Conservation (phyloP, 2,329 filamentous ascomycete genomes). For the Phaeomoniella chlamydospora region DNA sequence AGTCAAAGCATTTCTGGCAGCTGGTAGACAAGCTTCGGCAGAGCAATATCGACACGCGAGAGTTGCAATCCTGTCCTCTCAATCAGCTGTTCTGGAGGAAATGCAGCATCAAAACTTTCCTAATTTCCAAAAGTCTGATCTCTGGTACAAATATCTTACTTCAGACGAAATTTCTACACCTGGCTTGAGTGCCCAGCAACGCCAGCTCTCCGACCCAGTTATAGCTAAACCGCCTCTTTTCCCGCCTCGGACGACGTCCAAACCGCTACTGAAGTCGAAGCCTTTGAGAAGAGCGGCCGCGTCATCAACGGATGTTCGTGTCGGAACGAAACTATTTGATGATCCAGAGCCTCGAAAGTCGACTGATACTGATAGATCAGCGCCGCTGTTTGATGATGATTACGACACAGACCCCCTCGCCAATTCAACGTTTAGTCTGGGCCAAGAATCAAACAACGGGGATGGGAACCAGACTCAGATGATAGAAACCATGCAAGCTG, state of each 20-base stretch:
- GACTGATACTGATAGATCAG: slow-evolving; percentile 47
- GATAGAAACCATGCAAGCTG: slow-evolving; percentile 84
- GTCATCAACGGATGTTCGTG: slow-evolving; percentile 45
- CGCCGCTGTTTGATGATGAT: slow-evolving; percentile 69
- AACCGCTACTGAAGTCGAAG: slow-evolving; percentile 25
- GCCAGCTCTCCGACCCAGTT: neutral
- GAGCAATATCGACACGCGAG: slow-evolving; percentile 74
- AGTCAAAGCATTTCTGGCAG: slow-evolving; percentile 64
- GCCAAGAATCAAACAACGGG: slow-evolving; percentile 49
- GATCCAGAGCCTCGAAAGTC: slow-evolving; percentile 44
- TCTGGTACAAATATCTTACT: slow-evolving; percentile 92
- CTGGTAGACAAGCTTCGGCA: slow-evolving; percentile 60
- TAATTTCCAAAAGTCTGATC: slow-evolving; percentile 78
- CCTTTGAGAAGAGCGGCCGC: slow-evolving; percentile 46
- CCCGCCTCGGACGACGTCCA: slow-evolving; percentile 30
- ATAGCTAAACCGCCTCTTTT: neutral
- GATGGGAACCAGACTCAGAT: slow-evolving; percentile 59
- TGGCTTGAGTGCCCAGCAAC: neutral
- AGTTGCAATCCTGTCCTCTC: slow-evolving; percentile 64
- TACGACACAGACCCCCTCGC: slow-evolving; percentile 54
- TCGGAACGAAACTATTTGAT: slow-evolving; percentile 28
- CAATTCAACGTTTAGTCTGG: slow-evolving; percentile 66
- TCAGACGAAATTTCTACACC: slow-evolving; percentile 52
- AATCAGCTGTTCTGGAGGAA: slow-evolving; percentile 69
- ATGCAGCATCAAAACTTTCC: slow-evolving; percentile 72